phyloP scores from a whole-genome alignment of 495 filamentous ascomycete species.

The Trypethelium eluteriae region DNA sequence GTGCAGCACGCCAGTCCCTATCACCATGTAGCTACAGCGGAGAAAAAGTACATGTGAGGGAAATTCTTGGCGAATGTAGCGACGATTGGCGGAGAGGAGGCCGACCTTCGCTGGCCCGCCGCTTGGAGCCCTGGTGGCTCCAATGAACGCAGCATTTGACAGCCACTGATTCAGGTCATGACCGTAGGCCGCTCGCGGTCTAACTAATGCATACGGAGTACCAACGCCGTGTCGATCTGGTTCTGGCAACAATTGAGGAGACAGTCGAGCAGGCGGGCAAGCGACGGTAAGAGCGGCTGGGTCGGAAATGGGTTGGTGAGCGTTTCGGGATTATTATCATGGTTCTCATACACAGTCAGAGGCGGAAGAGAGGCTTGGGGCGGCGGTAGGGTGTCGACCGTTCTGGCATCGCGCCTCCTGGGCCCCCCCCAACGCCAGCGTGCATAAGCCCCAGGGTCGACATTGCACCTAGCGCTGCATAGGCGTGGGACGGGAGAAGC shows the following conservation, averaged over 20 bases:
- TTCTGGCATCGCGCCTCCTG: constrained; percentile 7
- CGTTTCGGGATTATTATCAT: constrained; percentile 7
- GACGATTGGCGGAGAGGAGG: constrained; percentile 10
- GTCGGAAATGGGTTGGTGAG: neutral
- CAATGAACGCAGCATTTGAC: neutral
- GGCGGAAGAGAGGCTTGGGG: neutral
- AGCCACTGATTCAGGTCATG: neutral
- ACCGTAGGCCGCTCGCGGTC: neutral
- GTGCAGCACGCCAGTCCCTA: constrained; percentile 7
- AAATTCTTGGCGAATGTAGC: constrained; percentile 2
- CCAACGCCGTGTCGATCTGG: no score
- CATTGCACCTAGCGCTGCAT: constrained; percentile 10
- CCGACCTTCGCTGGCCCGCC: constrained; percentile 5
- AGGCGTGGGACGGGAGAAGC: constrained; percentile 8
- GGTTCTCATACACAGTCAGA: constrained; percentile 5
- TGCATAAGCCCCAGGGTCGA: constrained; percentile 13
- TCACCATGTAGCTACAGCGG: neutral
- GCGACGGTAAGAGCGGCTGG: neutral
- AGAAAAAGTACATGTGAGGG: constrained; percentile 1
- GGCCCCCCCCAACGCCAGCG: constrained; percentile 6
- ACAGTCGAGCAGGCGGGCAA: neutral
- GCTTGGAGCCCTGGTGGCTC: neutral
- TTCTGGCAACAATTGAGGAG: neutral
- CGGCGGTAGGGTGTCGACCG: neutral
- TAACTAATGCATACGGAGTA: no score